A percentile compares a stretch with the other conserved stretches of the same genome.
Evolutionary conservation across 805 yeast species (phyloP).

Genomic region (Monosporozyma aerobia): DNA sequence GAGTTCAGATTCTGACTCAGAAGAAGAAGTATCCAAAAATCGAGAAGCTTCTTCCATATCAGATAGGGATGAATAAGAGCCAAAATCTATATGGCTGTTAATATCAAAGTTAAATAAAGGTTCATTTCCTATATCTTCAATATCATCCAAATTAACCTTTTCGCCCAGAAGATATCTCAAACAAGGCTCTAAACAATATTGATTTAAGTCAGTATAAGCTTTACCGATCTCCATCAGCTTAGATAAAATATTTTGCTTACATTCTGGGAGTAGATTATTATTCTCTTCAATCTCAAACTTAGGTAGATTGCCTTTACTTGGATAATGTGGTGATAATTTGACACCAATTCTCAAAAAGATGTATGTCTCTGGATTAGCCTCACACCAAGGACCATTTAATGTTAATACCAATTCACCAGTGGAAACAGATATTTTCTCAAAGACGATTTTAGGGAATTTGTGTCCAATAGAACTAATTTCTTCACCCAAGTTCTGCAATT

Average conservation of each 20-base stretch:
- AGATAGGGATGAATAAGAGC: constrained; percentile 26
- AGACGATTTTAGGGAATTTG: constrained; percentile 75
- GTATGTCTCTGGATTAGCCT: constrained; percentile 29
- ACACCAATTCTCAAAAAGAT: constrained; percentile 64
- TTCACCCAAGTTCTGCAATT: constrained; percentile 69
- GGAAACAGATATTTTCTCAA: constrained; percentile 81
- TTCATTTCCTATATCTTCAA: constrained; percentile 32
- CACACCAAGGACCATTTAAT: constrained; percentile 71
- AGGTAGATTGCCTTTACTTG: constrained; percentile 43
- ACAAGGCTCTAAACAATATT: constrained; percentile 73
- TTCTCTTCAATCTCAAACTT: constrained; percentile 68
- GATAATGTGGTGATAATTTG: constrained; percentile 67
- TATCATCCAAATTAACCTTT: constrained; percentile 39
- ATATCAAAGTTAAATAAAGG: constrained; percentile 26
- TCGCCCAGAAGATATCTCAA: constrained; percentile 77
- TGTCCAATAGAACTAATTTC: constrained; percentile 85
- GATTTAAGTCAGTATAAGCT: constrained; percentile 45
- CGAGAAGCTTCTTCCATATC: constrained; percentile 25
- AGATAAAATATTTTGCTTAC: constrained; percentile 41
- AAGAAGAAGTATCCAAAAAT: constrained; percentile 21
- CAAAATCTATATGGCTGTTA: constrained; percentile 28
- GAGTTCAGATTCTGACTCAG: constrained; percentile 36
- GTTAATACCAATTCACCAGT: constrained; percentile 72
- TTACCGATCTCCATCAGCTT: constrained; percentile 47
- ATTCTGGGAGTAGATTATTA: constrained; percentile 47